These are phyloP conservation scores for Samsoniella hepiali DNA, from an alignment of 2,329 filamentous ascomycete genomes.

Conservation along the genomic window DNA sequence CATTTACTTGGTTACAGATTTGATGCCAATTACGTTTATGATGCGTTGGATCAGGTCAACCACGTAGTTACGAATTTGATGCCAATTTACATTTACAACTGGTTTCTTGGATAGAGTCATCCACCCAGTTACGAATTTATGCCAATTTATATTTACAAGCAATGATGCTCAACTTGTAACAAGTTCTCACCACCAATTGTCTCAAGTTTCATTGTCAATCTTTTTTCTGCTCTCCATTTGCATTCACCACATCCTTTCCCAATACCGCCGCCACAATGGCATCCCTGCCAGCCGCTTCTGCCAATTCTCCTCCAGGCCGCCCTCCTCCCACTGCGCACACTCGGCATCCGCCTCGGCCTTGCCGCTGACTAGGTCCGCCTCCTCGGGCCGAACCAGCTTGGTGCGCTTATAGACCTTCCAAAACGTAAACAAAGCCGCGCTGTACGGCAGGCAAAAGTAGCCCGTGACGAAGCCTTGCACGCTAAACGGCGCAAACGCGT, in stretches of 20 bases:
- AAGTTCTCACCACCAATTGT: neutral
- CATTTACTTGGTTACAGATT: neutral
- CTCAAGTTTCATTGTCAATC: too few relatives aligned
- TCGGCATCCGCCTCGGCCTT: conserved; percentile 63
- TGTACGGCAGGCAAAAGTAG: conserved; percentile 54
- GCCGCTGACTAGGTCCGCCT: conserved; percentile 61
- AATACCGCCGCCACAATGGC: conserved; percentile 34
- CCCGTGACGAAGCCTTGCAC: conserved; percentile 48
- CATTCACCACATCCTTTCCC: conserved; percentile 39
- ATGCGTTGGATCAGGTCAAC: too few relatives aligned
- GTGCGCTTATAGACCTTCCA: conserved; percentile 67
- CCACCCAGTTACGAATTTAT: neutral
- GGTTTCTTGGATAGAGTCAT: too few relatives aligned
- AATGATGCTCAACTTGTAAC: too few relatives aligned
- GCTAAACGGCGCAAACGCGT: conserved; percentile 50
- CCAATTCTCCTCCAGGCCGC: conserved; percentile 45
- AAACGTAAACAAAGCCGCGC: conserved; percentile 54
- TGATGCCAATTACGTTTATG: neutral
- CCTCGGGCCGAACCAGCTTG: conserved; percentile 49
- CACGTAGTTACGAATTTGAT: too few relatives aligned
- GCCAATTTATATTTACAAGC: neutral
- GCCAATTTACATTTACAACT: too few relatives aligned
- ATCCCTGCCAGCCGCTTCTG: conserved; percentile 34
- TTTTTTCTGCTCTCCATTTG: too few relatives aligned
- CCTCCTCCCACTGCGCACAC: conserved; percentile 43